Percentiles rank a stretch among this genome's conserved stretches.
phyloP scores from a whole-genome alignment of 164 flowering plant genomes.

The Stephania japonica region DNA sequence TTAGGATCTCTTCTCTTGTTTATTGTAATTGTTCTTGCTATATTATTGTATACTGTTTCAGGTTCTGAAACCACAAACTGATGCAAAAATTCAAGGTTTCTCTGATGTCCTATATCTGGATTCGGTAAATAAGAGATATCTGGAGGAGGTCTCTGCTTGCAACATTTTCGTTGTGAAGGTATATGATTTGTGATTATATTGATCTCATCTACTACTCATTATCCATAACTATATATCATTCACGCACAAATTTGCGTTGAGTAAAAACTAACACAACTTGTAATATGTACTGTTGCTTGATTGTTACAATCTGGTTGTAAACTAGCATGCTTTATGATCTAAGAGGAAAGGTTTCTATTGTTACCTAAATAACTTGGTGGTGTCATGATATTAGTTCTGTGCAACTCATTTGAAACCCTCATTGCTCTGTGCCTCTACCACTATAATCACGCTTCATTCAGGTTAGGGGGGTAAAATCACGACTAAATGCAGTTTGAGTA shows the following conservation, averaged over 20 bases:
- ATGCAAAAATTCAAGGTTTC: conserved; percentile 56
- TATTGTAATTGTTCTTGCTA: not conserved
- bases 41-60: conserved; percentile 11
- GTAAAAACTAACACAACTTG: not conserved
- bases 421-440: too few relatives aligned
- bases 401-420: too few relatives aligned
- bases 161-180: conserved; percentile 74
- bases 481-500: too few relatives aligned
- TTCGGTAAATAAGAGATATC: conserved; percentile 37
- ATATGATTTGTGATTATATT: conserved; percentile 18
- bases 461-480: too few relatives aligned
- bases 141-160: conserved; percentile 69
- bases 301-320: not conserved
- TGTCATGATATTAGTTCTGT: not conserved
- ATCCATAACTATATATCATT: not conserved
- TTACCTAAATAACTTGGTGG: not conserved
- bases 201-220: not conserved
- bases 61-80: conserved; percentile 43
- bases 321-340: not conserved
- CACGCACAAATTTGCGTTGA: not conserved
- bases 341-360: not conserved
- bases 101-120: conserved; percentile 70
- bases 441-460: too few relatives aligned
- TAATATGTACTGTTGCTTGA: not conserved
- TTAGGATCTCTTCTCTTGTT: not conserved